Conservation (phyloP, 1,284 basidiomycete species). For the Ceratobasidium theobromae region DNA sequence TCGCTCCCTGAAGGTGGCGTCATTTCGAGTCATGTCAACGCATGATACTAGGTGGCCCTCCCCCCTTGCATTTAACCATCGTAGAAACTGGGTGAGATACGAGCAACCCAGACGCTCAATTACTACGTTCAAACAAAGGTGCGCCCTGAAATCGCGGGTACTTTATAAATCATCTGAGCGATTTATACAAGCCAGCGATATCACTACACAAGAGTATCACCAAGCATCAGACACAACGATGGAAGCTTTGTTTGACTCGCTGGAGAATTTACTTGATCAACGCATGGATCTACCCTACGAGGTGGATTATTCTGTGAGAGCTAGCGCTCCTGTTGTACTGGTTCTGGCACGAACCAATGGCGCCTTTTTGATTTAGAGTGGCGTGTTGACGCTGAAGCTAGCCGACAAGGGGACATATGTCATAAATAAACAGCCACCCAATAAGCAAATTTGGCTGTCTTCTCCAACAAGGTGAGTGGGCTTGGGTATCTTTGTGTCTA, state of each 20-base stretch:
- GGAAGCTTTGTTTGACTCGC: constrained; percentile 74
- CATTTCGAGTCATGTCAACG: background rate
- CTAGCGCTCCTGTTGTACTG: background rate
- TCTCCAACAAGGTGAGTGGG: constrained; percentile 73
- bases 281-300: constrained; percentile 60
- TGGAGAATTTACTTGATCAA: constrained; percentile 78
- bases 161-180: background rate
- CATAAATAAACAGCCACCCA: constrained; percentile 99
- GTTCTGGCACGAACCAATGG: constrained; percentile 36
- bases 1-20: background rate
- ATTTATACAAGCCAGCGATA: constrained; percentile 46
- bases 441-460: constrained; percentile 98
- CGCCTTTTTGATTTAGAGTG: constrained; percentile 55
- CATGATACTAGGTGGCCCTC: background rate
- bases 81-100: background rate
- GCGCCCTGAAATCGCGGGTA: background rate
- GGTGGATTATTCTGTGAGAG: constrained; percentile 89
- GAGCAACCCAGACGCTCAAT: background rate
- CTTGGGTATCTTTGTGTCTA: background rate
- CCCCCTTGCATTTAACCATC: background rate
- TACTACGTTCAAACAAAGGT: constrained; percentile 13
- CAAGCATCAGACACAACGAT: constrained; percentile 77
- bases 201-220: constrained; percentile 75
- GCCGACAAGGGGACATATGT: constrained; percentile 93
- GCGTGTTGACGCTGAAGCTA: constrained; percentile 85